These are phyloP conservation scores for Bremia lactucae DNA, from an alignment of 352 stramenopile genomes.

Conservation along the genomic window DNA sequence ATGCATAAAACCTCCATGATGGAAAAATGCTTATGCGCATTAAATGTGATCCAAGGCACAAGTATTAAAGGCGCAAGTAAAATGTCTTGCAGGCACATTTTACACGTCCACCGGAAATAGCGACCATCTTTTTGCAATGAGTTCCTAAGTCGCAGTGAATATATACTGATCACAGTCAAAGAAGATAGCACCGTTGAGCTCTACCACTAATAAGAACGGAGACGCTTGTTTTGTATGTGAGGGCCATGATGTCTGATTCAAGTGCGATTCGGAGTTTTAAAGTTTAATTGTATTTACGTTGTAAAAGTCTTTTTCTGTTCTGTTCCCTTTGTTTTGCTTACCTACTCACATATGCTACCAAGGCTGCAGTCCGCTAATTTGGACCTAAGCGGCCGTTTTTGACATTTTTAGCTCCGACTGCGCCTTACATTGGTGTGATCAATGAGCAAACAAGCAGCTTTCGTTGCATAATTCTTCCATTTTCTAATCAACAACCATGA, in stretches of 20 bases:
- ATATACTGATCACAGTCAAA: too few relatives aligned
- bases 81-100: constrained; percentile 21
- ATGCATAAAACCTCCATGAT: constrained; percentile 95
- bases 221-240: constrained; percentile 66
- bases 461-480: background rate
- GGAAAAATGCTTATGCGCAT: constrained; percentile 96
- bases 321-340: too few relatives aligned
- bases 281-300: constrained; percentile 21
- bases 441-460: constrained; percentile 5
- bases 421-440: constrained; percentile 87
- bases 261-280: constrained; percentile 29
- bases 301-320: constrained; percentile 4
- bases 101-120: too few relatives aligned
- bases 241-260: constrained; percentile 90
- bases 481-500: background rate
- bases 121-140: background rate
- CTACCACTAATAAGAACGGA: constrained; percentile 41
- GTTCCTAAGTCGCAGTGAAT: too few relatives aligned
- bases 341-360: too few relatives aligned
- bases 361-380: constrained; percentile 81
- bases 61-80: constrained; percentile 83
- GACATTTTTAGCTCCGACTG: constrained; percentile 89
- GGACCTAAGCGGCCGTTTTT: constrained; percentile 79
- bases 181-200: constrained; percentile 17
- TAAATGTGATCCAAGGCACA: constrained; percentile 85